Conservation (phyloP, 1,139 yeast genomes). For the Geotrichum fermentans region DNA sequence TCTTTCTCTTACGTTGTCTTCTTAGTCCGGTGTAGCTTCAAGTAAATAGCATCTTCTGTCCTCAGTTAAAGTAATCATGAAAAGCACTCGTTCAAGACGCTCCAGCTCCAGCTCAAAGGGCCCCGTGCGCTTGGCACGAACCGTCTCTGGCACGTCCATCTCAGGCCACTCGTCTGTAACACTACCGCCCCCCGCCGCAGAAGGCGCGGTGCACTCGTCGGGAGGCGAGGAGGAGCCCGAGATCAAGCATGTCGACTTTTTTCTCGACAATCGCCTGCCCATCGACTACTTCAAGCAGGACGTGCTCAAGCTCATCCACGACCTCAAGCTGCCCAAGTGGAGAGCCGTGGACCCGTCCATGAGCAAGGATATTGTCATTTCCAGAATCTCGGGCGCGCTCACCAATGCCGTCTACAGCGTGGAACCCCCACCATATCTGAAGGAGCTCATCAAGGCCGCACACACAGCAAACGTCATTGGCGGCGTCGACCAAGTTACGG, state of each 20-base stretch:
- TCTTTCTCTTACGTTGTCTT: neutral
- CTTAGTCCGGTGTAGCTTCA: neutral
- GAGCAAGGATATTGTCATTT: constrained; percentile 45
- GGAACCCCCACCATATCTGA: constrained; percentile 37
- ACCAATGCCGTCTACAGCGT: constrained; percentile 84
- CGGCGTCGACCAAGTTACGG: constrained; percentile 20
- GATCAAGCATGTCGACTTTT: constrained; percentile 20
- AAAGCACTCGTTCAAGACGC: neutral
- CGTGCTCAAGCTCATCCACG: constrained; percentile 58
- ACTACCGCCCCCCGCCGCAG: constrained; percentile 11
- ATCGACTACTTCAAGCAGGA: constrained; percentile 81
- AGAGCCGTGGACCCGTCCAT: constrained; percentile 40
- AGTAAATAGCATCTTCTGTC: neutral
- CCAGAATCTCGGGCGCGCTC: constrained; percentile 82
- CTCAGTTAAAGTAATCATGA: constrained; percentile 1
- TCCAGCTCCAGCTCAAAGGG: neutral
- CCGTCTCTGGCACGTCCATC: constrained; percentile 1
- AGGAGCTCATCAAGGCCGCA: constrained; percentile 29
- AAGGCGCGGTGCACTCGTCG: constrained; percentile 12
- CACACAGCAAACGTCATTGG: constrained; percentile 19
- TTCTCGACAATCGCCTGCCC: constrained; percentile 52
- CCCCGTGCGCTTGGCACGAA: neutral
- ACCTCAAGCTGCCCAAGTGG: constrained; percentile 75
- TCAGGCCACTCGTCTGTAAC: constrained; percentile 9
- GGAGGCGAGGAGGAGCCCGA: constrained; percentile 28